phyloP scores from a whole-genome alignment of 2,329 filamentous ascomycete genomes.

The Diaporthe citrichinensis region DNA sequence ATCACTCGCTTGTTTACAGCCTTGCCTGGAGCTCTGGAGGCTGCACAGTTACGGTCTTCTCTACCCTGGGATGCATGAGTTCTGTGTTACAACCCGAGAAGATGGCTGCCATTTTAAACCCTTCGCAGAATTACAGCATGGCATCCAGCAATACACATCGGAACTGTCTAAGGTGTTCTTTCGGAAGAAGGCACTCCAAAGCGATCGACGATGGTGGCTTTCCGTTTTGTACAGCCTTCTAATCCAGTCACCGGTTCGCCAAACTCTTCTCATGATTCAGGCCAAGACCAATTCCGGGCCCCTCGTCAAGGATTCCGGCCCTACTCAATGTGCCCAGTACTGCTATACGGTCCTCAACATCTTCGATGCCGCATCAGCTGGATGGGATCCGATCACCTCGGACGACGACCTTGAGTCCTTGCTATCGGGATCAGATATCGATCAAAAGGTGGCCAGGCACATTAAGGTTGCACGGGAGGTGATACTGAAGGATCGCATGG shows the following conservation, averaged over 20 bases:
- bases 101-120: neutral
- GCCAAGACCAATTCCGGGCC: too few species aligned
- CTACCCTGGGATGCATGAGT: neutral
- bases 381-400: constrained; percentile 8
- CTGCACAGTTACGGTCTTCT: neutral
- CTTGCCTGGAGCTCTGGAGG: neutral
- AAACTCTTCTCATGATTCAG: neutral
- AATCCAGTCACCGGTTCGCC: neutral
- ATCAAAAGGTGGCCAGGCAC: neutral
- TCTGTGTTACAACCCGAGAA: neutral
- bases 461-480: neutral
- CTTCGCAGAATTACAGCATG: neutral
- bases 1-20: neutral
- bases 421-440: neutral
- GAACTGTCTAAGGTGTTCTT: neutral
- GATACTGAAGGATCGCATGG: too few species aligned
- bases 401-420: neutral
- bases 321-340: neutral
- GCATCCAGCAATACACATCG: neutral
- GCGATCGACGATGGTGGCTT: constrained; percentile 8
- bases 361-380: constrained; percentile 5
- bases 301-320: neutral
- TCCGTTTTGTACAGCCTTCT: constrained; percentile 14
- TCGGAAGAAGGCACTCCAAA: neutral
- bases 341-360: neutral